Evolutionary conservation across 371 early-diverging fungal species (phyloP), one percentile per base, ranked within the genome.

Genomic region (Actinomucor elegans): DNA sequence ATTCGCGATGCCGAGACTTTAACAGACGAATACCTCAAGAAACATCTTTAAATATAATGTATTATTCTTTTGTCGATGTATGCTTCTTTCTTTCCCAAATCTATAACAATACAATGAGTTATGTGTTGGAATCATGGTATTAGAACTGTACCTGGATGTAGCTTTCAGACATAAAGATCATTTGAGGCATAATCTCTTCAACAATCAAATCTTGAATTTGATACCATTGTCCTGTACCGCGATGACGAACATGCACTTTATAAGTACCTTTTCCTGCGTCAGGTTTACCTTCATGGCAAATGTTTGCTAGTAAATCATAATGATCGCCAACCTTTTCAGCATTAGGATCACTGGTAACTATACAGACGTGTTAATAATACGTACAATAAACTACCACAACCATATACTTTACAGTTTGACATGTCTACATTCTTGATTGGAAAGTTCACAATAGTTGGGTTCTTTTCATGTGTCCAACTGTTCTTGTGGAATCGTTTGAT

Each of bases 391-490:
- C 15, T 20, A 17, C 29, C 23, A 7, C 37, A 29, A 15, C 23
- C 6, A 26, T 14, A 11, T 12, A 23, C 2, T 14, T 56, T 81
- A 83, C 83, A 86, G 18, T 89, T 88, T 1, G 79, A 62, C 88
- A 97, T 84, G 54, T 93, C 89, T 4, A 96, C 63, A 45, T 88
- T 84, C 49, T 86, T 85, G 52, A 96, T 88, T 1, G 97, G 93
- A 48, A 93, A 98, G 53, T 92, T 95, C n/a, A 99, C 97, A 61
- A 99, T 96, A 3, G 99, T 99, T 0, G 93, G 95, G 62, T 97
- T 97, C 78, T 96, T 96, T 64, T 99, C 99, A 9, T 66, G 55
- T 6, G 82, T 70, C 80, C 90, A 93, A 57, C 88, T 92, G 71
- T 92, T 94, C 66, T 93, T 95, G 6, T 86, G 84, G 60, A 98